These are phyloP conservation scores for Leishmania arabica DNA, from an alignment of 208 protist genomes.

Conservation along the genomic window DNA sequence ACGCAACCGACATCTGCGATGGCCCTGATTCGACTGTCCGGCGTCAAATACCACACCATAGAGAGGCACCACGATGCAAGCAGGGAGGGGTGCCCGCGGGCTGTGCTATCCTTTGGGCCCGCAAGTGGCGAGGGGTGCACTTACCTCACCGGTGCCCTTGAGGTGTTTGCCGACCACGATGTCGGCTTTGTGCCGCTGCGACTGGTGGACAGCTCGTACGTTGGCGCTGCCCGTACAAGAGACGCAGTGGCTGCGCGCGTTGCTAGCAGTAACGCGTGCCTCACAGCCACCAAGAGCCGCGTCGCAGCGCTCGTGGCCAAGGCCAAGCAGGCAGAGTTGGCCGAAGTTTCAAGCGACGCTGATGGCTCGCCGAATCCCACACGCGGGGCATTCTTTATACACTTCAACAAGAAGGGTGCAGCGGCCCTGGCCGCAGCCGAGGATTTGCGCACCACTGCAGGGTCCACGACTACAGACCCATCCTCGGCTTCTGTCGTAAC, in stretches of 20 bases:
- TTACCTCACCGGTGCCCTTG: slow-evolving; percentile 60
- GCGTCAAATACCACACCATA: slow-evolving; percentile 57
- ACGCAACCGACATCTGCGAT: not conserved
- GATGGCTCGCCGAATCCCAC: not conserved
- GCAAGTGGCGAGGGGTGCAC: slow-evolving; percentile 50
- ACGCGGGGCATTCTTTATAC: slow-evolving; percentile 1
- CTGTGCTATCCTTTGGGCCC: slow-evolving; percentile 45
- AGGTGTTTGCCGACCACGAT: slow-evolving; percentile 42
- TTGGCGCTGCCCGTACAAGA: slow-evolving; percentile 50
- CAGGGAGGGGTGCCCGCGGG: slow-evolving; percentile 1
- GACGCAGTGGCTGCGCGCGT: slow-evolving; percentile 49
- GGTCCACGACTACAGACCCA: not conserved
- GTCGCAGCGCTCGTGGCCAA: slow-evolving; percentile 8
- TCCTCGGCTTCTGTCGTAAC: not conserved
- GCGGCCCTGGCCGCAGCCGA: not conserved
- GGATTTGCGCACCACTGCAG: not conserved
- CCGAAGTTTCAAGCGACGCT: not conserved
- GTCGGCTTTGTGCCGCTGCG: slow-evolving; percentile 50
- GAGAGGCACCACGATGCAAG: slow-evolving; percentile 14
- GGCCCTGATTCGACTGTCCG: slow-evolving; percentile 36
- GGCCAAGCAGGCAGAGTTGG: slow-evolving; percentile 13
- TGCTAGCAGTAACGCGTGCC: slow-evolving; percentile 31
- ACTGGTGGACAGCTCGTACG: slow-evolving; percentile 61
- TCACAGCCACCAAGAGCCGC: not conserved
- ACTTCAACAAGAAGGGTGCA: slow-evolving; percentile 17